Conservation (phyloP, 1,139 yeast genomes). For the Pichia inconspicua region DNA sequence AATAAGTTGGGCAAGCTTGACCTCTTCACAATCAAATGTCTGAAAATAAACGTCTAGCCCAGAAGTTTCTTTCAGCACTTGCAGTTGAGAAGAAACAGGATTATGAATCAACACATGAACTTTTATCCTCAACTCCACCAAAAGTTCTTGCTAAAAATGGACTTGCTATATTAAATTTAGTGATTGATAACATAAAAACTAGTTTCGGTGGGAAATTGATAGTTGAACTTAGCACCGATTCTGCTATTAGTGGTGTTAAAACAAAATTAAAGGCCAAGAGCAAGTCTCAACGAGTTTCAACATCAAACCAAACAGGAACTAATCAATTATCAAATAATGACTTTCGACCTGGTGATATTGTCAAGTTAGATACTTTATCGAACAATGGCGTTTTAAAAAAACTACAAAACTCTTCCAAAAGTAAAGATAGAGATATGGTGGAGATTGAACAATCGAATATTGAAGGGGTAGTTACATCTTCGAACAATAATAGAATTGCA, state of each 20-base stretch:
- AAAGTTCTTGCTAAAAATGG: constrained; percentile 64
- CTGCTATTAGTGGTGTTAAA: constrained; percentile 21
- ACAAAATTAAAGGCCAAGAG: constrained; percentile 2
- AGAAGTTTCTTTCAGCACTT: constrained; percentile 43
- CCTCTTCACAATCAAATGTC: background rate
- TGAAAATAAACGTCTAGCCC: constrained; percentile 29
- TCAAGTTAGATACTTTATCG: constrained; percentile 35
- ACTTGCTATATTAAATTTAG: constrained; percentile 63
- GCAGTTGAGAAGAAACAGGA: constrained; percentile 55
- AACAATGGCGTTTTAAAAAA: constrained; percentile 16
- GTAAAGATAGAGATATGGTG: constrained; percentile 21
- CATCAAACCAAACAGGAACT: constrained; percentile 45
- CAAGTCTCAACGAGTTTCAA: constrained; percentile 14
- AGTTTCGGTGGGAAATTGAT: constrained; percentile 77
- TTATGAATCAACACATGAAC: constrained; percentile 41
- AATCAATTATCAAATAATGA: constrained; percentile 23
- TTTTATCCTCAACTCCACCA: constrained; percentile 48
- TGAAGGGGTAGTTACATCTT: constrained; percentile 57
- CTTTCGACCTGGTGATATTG: constrained; percentile 74
- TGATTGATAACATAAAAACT: constrained; percentile 52
- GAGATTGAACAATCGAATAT: constrained; percentile 29
- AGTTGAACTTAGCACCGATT: constrained; percentile 58
- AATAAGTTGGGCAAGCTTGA: too few relatives aligned
- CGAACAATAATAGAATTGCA: constrained; percentile 37
- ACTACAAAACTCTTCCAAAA: constrained; percentile 26